phyloP scores from a whole-genome alignment of 2,329 filamentous ascomycete genomes.

The Botrytis fragariae region DNA sequence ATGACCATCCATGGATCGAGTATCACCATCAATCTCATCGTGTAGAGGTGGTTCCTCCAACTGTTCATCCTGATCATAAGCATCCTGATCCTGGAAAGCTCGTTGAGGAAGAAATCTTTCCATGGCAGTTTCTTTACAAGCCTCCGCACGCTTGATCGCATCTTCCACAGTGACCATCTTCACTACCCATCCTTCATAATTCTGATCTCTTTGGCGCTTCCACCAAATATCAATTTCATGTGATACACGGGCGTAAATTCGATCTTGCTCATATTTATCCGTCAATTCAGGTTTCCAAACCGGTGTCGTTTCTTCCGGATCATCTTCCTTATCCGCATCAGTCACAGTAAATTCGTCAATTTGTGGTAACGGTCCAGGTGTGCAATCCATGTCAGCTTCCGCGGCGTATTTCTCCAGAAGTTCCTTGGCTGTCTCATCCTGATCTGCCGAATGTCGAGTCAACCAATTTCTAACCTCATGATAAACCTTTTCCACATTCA shows the following conservation, averaged over 20 bases:
- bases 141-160: conserved; percentile 55
- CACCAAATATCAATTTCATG: conserved; percentile 66
- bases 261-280: conserved; percentile 59
- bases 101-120: conserved; percentile 44
- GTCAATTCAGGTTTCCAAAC: conserved; percentile 44
- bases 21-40: conserved; percentile 52
- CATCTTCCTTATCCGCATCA: conserved; percentile 18
- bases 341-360: conserved; percentile 6
- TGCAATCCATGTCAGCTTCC: conserved; percentile 38
- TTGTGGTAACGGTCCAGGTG: conserved; percentile 34
- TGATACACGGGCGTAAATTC: conserved; percentile 58
- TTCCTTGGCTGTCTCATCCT: conserved; percentile 54
- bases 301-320: conserved; percentile 33
- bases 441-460: conserved; percentile 53
- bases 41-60: conserved; percentile 45
- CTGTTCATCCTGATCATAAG: conserved; percentile 51
- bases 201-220: conserved; percentile 58
- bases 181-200: conserved; percentile 57
- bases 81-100: conserved; percentile 37
- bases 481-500: conserved; percentile 57
- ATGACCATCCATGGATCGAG: conserved; percentile 41
- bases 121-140: conserved; percentile 58
- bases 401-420: conserved; percentile 54
- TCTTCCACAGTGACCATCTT: conserved; percentile 60
- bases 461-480: conserved; percentile 62